These are phyloP conservation scores for Pezicula neosporulosa DNA, from an alignment of 2,329 filamentous ascomycete species.

Conservation along the genomic window DNA sequence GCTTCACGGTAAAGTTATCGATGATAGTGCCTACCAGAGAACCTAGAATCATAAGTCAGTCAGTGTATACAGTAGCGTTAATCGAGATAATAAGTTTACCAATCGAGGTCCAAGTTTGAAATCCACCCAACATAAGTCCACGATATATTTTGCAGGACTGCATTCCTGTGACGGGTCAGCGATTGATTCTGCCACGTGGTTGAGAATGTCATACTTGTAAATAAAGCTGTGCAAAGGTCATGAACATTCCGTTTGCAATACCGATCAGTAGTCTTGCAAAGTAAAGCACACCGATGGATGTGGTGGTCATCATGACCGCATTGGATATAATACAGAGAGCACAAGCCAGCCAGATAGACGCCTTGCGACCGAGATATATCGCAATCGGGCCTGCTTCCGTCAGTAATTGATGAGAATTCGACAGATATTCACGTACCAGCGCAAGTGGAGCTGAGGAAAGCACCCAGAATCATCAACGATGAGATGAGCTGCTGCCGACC, in stretches of 20 bases:
- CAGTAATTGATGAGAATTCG: constrained; percentile 25
- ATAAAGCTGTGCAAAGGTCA: constrained; percentile 17
- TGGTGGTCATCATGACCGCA: constrained; percentile 55
- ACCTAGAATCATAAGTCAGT: constrained; percentile 27
- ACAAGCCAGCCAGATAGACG: constrained; percentile 43
- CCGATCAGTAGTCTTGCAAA: constrained; percentile 52
- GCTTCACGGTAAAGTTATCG: constrained; percentile 43
- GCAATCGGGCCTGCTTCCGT: constrained; percentile 14
- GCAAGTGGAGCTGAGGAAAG: constrained; percentile 43
- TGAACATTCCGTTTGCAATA: constrained; percentile 32
- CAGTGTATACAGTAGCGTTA: constrained; percentile 14
- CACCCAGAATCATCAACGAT: constrained; percentile 47
- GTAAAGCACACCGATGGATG: constrained; percentile 49
- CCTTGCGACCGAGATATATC: constrained; percentile 38
- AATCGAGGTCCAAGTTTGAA: constrained; percentile 45
- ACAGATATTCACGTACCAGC: constrained; percentile 39
- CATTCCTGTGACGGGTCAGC: constrained; percentile 32
- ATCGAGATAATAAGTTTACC: constrained; percentile 33
- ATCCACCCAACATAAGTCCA: constrained; percentile 42
- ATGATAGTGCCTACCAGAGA: constrained; percentile 46
- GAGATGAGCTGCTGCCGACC: constrained; percentile 50
- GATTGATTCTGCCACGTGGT: constrained; percentile 15
- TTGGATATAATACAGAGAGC: constrained; percentile 47
- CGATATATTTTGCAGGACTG: constrained; percentile 45
- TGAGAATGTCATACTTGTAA: constrained; percentile 37